Evolutionary conservation across 306 rosid genomes (phyloP).

Genomic region (Citrullus mucosospermus): DNA sequence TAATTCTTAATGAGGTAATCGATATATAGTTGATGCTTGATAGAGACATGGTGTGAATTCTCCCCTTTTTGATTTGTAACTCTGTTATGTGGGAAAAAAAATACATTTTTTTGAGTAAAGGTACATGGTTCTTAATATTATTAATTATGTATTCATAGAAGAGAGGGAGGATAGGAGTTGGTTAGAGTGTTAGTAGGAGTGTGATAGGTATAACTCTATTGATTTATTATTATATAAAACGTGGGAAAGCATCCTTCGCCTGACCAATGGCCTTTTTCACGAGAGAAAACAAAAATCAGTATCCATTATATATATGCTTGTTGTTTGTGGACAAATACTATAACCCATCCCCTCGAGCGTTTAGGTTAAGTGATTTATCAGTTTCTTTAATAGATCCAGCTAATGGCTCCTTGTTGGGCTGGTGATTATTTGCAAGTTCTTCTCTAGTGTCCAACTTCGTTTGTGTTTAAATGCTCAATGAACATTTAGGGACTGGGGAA

Average conservation of each 20-base stretch:
- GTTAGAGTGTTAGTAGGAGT: too few relatives aligned
- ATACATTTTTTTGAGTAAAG: not conserved
- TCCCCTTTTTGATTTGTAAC: not conserved
- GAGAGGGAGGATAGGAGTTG: not conserved
- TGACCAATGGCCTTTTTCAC: too few relatives aligned
- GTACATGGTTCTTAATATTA: not conserved
- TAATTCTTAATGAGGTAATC: constrained; percentile 44
- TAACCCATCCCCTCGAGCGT: not conserved
- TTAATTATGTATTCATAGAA: not conserved
- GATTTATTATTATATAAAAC: too few relatives aligned
- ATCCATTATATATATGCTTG: too few relatives aligned
- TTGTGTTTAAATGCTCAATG: not conserved
- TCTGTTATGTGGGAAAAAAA: not conserved
- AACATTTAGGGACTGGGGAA: not conserved
- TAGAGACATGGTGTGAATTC: not conserved
- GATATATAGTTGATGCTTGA: not conserved
- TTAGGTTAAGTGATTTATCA: not conserved
- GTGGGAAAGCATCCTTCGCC: too few relatives aligned
- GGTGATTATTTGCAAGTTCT: not conserved
- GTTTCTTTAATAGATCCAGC: not conserved
- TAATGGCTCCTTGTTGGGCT: not conserved
- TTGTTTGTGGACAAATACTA: too few relatives aligned
- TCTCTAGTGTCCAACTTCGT: not conserved
- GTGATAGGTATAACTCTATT: too few relatives aligned
- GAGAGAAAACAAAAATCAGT: too few relatives aligned